Evolutionary conservation across 208 protist genomes (phyloP).

Genomic region (Wallacemonas sp.): DNA sequence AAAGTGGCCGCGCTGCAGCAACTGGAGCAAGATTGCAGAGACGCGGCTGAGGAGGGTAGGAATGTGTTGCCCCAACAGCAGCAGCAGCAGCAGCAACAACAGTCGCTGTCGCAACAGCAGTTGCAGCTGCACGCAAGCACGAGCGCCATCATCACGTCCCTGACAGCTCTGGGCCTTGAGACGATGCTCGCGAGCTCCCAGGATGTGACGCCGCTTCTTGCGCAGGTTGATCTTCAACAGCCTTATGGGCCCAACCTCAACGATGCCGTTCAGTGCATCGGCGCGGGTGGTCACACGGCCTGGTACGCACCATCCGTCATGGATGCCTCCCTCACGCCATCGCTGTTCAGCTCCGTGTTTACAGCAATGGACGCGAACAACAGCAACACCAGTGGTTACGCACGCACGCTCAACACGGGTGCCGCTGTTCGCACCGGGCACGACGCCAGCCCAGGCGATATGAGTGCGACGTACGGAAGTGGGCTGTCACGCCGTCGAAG

Average conservation of each 20-base stretch:
- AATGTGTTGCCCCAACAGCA: not conserved
- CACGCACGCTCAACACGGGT: no score
- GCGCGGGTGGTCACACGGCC: not conserved
- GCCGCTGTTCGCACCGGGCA: no score
- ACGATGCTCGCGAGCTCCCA: no score
- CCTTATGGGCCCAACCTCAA: not conserved
- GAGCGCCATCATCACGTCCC: no score
- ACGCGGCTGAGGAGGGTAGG: not conserved
- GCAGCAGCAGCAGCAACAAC: no score
- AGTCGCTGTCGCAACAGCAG: no score
- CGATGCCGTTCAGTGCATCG: constrained; percentile 2
- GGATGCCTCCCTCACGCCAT: not conserved
- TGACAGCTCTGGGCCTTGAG: no score
- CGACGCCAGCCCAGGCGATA: no score
- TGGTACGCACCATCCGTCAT: not conserved
- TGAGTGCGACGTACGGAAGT: not conserved
- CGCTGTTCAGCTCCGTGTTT: not conserved
- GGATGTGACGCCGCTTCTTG: no score
- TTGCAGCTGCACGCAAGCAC: no score
- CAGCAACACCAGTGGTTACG: not conserved
- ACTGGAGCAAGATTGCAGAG: not conserved
- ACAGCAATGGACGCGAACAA: not conserved
- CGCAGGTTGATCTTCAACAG: not conserved
- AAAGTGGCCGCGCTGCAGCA: not conserved
- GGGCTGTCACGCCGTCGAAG: not conserved